phyloP scores from a whole-genome alignment of 73 alveolate species.

The Tetrahymena thermophila region DNA sequence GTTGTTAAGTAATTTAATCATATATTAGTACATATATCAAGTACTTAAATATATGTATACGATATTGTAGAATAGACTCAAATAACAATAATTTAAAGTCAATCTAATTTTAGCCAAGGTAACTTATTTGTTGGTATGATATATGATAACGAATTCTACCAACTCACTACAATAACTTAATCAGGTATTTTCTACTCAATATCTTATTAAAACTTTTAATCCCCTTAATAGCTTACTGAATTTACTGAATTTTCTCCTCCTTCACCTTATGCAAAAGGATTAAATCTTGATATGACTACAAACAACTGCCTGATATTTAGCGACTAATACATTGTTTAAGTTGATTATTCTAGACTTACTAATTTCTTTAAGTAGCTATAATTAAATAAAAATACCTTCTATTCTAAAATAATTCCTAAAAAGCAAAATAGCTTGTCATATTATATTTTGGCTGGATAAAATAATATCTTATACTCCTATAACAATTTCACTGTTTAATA shows the following conservation, averaged over 20 bases:
- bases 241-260: background rate
- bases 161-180: background rate
- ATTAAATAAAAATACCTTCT: no score
- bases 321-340: background rate
- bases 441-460: background rate
- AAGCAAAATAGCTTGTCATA: no score
- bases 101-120: no score
- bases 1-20: background rate
- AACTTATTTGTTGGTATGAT: no score
- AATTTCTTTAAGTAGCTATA: background rate
- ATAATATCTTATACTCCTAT: background rate
- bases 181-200: background rate
- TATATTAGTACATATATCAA: background rate
- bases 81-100: no score
- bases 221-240: background rate
- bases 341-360: background rate
- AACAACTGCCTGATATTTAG: background rate
- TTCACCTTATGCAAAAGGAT: background rate
- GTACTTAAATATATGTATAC: background rate
- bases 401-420: background rate
- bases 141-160: background rate
- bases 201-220: no score
- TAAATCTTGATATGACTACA: background rate
- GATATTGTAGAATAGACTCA: background rate
- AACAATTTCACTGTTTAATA: no score